Evolutionary conservation across 192 early-diverging fungal genomes (phyloP).

Genomic region (Dimargaris cristalligena): DNA sequence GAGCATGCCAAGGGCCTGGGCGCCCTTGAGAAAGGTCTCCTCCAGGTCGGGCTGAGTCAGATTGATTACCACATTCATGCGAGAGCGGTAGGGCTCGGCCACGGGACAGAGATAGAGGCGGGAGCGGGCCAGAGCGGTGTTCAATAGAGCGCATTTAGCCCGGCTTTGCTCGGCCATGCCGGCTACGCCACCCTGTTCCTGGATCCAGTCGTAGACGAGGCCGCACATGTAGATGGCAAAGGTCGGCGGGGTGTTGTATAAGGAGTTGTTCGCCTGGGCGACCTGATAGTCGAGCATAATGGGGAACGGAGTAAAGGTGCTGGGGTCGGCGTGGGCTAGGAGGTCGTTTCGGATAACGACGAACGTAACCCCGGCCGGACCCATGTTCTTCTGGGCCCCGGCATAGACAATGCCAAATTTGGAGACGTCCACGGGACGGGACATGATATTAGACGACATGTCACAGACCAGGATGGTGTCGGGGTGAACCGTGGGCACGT

Average conservation of each 20-base stretch:
- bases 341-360: slow-evolving; percentile 86
- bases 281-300: slow-evolving; percentile 79
- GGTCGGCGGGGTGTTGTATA: slow-evolving; percentile 96
- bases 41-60: slow-evolving; percentile 50
- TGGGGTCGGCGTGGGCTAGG: slow-evolving; percentile 34
- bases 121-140: slow-evolving; percentile 40
- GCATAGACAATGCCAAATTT: slow-evolving; percentile 81
- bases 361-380: slow-evolving; percentile 81
- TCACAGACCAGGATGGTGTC: slow-evolving; percentile 41
- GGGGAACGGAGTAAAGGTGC: slow-evolving; percentile 33
- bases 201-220: slow-evolving; percentile 74
- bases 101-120: slow-evolving; percentile 56
- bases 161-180: slow-evolving; percentile 47
- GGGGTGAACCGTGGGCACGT: slow-evolving; percentile 31
- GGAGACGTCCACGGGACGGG: slow-evolving; percentile 58
- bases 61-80: slow-evolving; percentile 88
- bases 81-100: slow-evolving; percentile 37
- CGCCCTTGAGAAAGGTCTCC: slow-evolving; percentile 58
- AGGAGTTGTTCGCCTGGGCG: slow-evolving; percentile 57
- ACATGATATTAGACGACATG: slow-evolving; percentile 74
- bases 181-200: slow-evolving; percentile 47
- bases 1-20: slow-evolving; percentile 58
- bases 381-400: slow-evolving; percentile 96
- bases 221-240: slow-evolving; percentile 83
- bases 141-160: slow-evolving; percentile 52